A percentile compares a stretch with the other conserved stretches of the same genome.
Evolutionary conservation across 2,329 filamentous ascomycete species (phyloP).

Genomic region (Ploettnerulaceae sp.): DNA sequence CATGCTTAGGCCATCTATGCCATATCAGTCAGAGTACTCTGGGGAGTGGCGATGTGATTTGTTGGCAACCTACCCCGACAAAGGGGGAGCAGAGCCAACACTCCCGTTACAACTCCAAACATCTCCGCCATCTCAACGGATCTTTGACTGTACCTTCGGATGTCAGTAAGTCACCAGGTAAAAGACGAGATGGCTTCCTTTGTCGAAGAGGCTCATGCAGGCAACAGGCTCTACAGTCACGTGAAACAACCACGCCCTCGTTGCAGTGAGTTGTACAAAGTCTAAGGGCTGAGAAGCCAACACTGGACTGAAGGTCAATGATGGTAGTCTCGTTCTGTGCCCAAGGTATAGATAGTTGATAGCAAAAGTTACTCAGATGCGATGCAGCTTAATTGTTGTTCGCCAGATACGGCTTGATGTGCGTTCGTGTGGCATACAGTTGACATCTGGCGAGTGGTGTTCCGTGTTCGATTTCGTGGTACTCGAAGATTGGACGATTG

Average conservation of each 20-base stretch:
- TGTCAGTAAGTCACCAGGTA: no score
- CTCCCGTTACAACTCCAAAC: conserved; percentile 25
- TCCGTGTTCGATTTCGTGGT: not conserved
- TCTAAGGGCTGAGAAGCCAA: not conserved
- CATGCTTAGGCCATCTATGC: conserved; percentile 25
- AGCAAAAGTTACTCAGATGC: not conserved
- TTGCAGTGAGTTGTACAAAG: not conserved
- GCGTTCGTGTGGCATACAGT: not conserved
- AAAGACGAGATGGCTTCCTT: conserved; percentile 1
- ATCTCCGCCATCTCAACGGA: conserved; percentile 20
- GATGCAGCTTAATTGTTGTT: not conserved
- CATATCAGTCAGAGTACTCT: not conserved
- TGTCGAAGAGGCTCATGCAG: conserved; percentile 2
- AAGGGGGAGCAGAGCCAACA: conserved; percentile 24
- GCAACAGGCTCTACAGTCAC: conserved; percentile 12
- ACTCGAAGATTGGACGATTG: not conserved
- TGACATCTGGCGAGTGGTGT: not conserved
- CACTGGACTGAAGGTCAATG: not conserved
- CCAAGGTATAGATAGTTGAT: not conserved
- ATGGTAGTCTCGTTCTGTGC: not conserved
- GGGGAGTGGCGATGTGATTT: not conserved
- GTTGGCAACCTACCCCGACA: conserved; percentile 23
- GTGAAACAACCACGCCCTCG: conserved; percentile 12
- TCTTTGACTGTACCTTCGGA: no score
- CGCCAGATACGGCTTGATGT: not conserved